Percentiles rank a stretch among this genome's conserved stretches.
Evolutionary conservation across 768 basidiomycete genomes (phyloP).

Genomic region (Melanogaster broomeanus): DNA sequence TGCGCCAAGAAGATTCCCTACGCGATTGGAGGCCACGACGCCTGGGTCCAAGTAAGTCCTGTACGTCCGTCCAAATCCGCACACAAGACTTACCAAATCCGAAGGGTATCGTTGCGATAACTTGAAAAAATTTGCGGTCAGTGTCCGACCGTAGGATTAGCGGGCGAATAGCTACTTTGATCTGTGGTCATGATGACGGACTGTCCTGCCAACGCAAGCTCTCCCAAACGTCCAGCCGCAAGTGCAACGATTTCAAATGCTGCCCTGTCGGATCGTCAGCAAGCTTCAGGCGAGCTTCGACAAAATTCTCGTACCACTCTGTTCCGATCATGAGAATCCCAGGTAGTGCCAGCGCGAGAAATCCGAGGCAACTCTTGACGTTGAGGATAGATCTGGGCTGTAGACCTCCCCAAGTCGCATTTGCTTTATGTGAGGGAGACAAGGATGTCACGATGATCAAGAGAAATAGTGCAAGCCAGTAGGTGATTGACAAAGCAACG

Average conservation of each 20-base stretch:
- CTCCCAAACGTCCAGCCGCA: slow-evolving; percentile 70
- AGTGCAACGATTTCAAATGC: slow-evolving; percentile 83
- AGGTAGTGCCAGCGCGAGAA: slow-evolving; percentile 70
- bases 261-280: slow-evolving; percentile 48
- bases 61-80: background rate
- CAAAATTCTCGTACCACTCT: slow-evolving; percentile 57
- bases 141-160: background rate
- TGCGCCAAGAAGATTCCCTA: slow-evolving; percentile 73
- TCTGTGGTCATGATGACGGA: slow-evolving; percentile 82
- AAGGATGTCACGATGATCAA: slow-evolving; percentile 50
- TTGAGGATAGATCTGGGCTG: slow-evolving; percentile 48
- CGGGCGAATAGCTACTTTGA: slow-evolving; percentile 49
- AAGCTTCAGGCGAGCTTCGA: background rate
- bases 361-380: slow-evolving; percentile 48
- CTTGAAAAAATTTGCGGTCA: slow-evolving; percentile 30
- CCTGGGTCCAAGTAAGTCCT: slow-evolving; percentile 31
- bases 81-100: slow-evolving; percentile 50
- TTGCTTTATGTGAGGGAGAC: slow-evolving; percentile 54
- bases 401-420: slow-evolving; percentile 67
- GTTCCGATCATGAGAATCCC: slow-evolving; percentile 81
- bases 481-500: slow-evolving; percentile 65
- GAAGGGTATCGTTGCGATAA: slow-evolving; percentile 75
- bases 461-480: slow-evolving; percentile 65
- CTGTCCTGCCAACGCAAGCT: slow-evolving; percentile 70
- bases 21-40: slow-evolving; percentile 69